These are phyloP conservation scores for Orbilia javanica DNA, from an alignment of 2,329 filamentous ascomycete genomes.

Conservation along the genomic window DNA sequence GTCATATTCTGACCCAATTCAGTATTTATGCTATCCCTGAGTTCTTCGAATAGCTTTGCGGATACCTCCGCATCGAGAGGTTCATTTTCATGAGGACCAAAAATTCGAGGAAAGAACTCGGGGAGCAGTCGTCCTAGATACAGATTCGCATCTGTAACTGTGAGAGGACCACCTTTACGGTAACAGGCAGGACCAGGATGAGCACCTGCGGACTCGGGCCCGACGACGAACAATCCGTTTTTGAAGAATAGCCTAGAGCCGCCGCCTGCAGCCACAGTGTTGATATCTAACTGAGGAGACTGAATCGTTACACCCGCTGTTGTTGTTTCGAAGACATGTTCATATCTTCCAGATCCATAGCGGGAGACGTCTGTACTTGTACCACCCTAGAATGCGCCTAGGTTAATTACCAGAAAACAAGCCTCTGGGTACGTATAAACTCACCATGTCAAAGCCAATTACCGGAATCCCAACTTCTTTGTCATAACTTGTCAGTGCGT, in stretches of 20 bases:
- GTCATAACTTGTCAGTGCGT: slow-evolving; percentile 91
- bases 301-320: slow-evolving; percentile 95
- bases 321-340: slow-evolving; percentile 94
- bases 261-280: slow-evolving; percentile 91
- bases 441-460: slow-evolving; percentile 90
- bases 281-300: slow-evolving; percentile 91
- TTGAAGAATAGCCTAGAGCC: slow-evolving; percentile 87
- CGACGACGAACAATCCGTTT: slow-evolving; percentile 90
- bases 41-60: slow-evolving; percentile 78
- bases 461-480: slow-evolving; percentile 83
- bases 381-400: slow-evolving; percentile 71
- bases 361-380: slow-evolving; percentile 92
- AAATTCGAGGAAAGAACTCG: slow-evolving; percentile 95
- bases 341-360: slow-evolving; percentile 86
- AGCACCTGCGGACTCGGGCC: slow-evolving; percentile 87
- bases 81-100: slow-evolving; percentile 88
- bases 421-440: slow-evolving; percentile 1
- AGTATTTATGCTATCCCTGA: slow-evolving; percentile 81
- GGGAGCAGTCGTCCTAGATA: slow-evolving; percentile 86
- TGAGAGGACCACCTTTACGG: slow-evolving; percentile 86
- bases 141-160: slow-evolving; percentile 93
- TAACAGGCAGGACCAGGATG: slow-evolving; percentile 93
- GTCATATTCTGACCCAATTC: slow-evolving; percentile 80
- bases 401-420: slow-evolving; percentile 60
- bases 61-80: slow-evolving; percentile 82